Percentiles rank a stretch among this genome's conserved stretches.
Conservation (phyloP, 2,329 filamentous ascomycete genomes). For the Arthrobotrys megalospora region DNA sequence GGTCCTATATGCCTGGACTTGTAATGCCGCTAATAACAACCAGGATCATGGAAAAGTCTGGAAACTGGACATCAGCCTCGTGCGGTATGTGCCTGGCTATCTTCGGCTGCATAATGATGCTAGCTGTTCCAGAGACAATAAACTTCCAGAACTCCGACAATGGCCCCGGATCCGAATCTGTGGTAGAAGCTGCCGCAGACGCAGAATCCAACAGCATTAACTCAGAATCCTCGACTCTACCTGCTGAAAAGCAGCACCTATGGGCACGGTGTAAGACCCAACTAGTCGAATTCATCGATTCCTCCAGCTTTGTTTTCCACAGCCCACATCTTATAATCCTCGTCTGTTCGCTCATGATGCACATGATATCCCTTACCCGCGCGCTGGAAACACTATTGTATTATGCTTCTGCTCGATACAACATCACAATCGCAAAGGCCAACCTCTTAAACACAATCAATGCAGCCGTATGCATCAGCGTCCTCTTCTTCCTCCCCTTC, state of each 20-base stretch:
- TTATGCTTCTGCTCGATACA: slow-evolving; percentile 49
- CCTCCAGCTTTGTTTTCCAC: slow-evolving; percentile 52
- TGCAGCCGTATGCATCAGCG: slow-evolving; percentile 43
- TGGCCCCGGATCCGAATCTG: background rate
- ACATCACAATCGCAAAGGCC: slow-evolving; percentile 48
- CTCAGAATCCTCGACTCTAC: background rate
- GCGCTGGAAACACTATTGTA: slow-evolving; percentile 50
- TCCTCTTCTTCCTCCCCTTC: slow-evolving; percentile 46
- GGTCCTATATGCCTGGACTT: slow-evolving; percentile 34
- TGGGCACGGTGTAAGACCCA: slow-evolving; percentile 17
- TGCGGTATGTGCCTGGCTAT: slow-evolving; percentile 17
- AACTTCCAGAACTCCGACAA: slow-evolving; percentile 14
- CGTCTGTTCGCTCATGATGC: slow-evolving; percentile 55
- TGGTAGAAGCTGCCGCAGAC: background rate
- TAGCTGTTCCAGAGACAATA: slow-evolving; percentile 41
- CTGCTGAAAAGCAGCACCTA: slow-evolving; percentile 6
- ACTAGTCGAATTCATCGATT: slow-evolving; percentile 40
- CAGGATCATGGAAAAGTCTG: slow-evolving; percentile 36
- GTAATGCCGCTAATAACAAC: slow-evolving; percentile 35
- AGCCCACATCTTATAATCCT: slow-evolving; percentile 59
- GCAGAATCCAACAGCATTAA: slow-evolving; percentile 14
- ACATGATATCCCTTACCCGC: slow-evolving; percentile 29
- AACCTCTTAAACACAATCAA: slow-evolving; percentile 55
- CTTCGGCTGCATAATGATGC: slow-evolving; percentile 14
- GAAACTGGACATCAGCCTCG: slow-evolving; percentile 31